phyloP scores from a whole-genome alignment of 75 land plant species.

The Pseudotsuga menziesii region DNA sequence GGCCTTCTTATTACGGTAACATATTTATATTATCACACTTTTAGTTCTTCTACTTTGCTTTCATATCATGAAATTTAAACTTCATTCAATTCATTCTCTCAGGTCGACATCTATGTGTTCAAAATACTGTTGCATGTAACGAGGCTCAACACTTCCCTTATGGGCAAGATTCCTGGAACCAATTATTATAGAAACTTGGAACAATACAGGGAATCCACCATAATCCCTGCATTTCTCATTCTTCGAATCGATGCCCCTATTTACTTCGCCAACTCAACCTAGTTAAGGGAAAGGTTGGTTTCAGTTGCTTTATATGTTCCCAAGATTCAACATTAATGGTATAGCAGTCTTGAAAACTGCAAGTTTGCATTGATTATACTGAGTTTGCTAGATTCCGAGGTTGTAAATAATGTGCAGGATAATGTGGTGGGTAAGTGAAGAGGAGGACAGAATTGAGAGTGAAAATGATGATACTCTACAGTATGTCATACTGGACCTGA shows the following conservation, averaged over 20 bases:
- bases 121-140: slow-evolving; percentile 67
- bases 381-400: not conserved
- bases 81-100: not conserved
- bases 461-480: slow-evolving; percentile 37
- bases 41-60: not conserved
- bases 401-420: slow-evolving; percentile 36
- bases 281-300: slow-evolving; percentile 74
- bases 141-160: slow-evolving; percentile 61
- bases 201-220: slow-evolving; percentile 56
- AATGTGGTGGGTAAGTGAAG: slow-evolving; percentile 71
- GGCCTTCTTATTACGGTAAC: slow-evolving; percentile 49
- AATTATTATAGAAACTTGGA: slow-evolving; percentile 59
- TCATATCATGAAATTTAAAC: too few relatives aligned
- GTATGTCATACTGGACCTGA: slow-evolving; percentile 66
- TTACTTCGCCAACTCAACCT: slow-evolving; percentile 81
- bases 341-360: not conserved
- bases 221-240: slow-evolving; percentile 70
- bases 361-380: not conserved
- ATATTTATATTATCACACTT: too few relatives aligned
- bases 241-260: slow-evolving; percentile 76
- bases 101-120: slow-evolving; percentile 56
- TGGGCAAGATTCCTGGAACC: slow-evolving; percentile 76
- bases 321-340: not conserved
- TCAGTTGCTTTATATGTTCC: not conserved
- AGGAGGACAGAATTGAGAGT: slow-evolving; percentile 22